phyloP scores from a whole-genome alignment of 1,284 basidiomycete genomes.

The Tetrapyrgos nigripes region DNA sequence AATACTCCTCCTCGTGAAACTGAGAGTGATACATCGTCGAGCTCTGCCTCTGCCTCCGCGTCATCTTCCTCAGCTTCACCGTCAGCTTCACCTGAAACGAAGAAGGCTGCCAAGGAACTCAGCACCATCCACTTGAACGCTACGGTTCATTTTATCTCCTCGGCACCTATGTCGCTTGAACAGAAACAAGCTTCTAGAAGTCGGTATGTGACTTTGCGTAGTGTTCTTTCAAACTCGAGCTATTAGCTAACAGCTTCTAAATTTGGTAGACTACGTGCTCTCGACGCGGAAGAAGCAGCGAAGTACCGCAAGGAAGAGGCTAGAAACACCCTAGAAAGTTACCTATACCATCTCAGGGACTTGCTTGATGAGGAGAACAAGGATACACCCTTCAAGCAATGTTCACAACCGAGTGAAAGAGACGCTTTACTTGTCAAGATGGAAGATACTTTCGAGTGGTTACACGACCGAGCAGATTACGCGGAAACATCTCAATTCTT shows the following conservation, averaged over 20 bases:
- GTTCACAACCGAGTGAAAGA: slow-evolving; percentile 78
- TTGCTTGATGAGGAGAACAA: slow-evolving; percentile 72
- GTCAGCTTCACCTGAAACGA: slow-evolving; percentile 33
- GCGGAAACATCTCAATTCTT: slow-evolving; percentile 80
- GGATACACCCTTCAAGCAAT: slow-evolving; percentile 80
- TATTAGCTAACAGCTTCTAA: too few species aligned
- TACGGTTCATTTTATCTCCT: slow-evolving; percentile 64
- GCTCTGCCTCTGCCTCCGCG: slow-evolving; percentile 31
- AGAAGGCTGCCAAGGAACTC: slow-evolving; percentile 48
- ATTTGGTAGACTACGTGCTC: slow-evolving; percentile 70
- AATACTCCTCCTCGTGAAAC: slow-evolving; percentile 48
- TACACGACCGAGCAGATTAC: slow-evolving; percentile 85
- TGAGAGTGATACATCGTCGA: slow-evolving; percentile 29
- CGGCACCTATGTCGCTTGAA: slow-evolving; percentile 73
- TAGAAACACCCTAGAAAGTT: slow-evolving; percentile 90
- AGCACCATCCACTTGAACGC: slow-evolving; percentile 71
- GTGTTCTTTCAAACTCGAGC: not conserved
- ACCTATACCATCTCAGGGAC: slow-evolving; percentile 90
- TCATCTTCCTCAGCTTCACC: slow-evolving; percentile 30
- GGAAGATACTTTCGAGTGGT: slow-evolving; percentile 81
- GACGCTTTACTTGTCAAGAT: slow-evolving; percentile 67
- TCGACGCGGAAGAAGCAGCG: slow-evolving; percentile 80
- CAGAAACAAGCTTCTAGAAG: slow-evolving; percentile 76
- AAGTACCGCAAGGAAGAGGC: slow-evolving; percentile 89
- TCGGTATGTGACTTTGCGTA: slow-evolving; percentile 54